Base-by-base conservation (phyloP, 1,139 yeast genomes). In the Groenewaldozyma sp. region DNA sequence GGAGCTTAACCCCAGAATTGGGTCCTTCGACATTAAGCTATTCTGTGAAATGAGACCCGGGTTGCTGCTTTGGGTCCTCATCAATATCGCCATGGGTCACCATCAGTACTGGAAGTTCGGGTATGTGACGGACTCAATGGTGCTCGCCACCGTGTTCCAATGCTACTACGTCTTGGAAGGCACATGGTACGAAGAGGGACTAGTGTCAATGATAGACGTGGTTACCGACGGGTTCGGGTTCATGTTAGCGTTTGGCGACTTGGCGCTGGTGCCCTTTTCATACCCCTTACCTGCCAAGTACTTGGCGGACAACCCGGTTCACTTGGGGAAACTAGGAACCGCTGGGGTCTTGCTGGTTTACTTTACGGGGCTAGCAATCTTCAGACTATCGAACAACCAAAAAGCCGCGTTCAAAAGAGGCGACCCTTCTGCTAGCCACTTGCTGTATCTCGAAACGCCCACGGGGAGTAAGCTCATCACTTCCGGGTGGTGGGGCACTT, bases 1-100 rank as follows among this genome's bases (percentile, higher is more conserved):
- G 40, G 97, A 91, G 60, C 68, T 93, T 56, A 93, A 93, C 57
- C 98, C 98, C 24, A 71, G 97, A 51, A 66, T 86, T 42, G 94
- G 94, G 0, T 56, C 72, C 1, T 76, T 88, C 71, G 98, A 91
- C 58, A 77, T 91, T 57, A 91, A 91, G 62, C 63, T 87, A 50
- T 93, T 83, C 55, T 84, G 95, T 59, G 99, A 91, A 61, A 73
- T 93, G 62, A 76, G 95, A 53, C 99, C 99, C 0, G 99, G 98
- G 1, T 70, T 93, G 73, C 65, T 88, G 43, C 67, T 91, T 36
- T 88, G 97, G 95, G 63, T 80, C 21, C 61, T 86, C 42, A 74
- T 91, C 51, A 83, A 88, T 58, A 58, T 86, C 35, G 71, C 95
- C 1, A 78, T 91, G 61, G 63, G 81, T 35, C 95, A 88, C 57